Evolutionary conservation across 163 green algal genomes (phyloP).

Genomic region (Chlorella variabilis): DNA sequence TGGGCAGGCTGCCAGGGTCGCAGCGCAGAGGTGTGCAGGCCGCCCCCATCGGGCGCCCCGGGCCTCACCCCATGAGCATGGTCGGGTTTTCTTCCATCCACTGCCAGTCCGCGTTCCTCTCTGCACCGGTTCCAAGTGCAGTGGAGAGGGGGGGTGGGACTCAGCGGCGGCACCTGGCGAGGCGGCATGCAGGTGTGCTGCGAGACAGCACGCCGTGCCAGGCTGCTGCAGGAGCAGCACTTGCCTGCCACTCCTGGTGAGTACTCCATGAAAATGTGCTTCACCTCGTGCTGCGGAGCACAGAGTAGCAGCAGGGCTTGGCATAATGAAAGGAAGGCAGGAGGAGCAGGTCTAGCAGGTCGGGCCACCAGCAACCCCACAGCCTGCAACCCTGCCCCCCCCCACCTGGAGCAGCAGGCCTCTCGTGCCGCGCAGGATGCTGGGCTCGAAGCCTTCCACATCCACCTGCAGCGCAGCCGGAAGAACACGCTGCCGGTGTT

Average conservation of each 20-base stretch:
- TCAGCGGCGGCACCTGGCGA: not conserved
- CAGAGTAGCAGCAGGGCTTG: too few relatives aligned
- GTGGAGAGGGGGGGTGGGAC: too few relatives aligned
- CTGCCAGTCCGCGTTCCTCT: not conserved
- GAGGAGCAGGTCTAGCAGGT: too few relatives aligned
- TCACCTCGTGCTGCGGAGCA: slow-evolving; percentile 41
- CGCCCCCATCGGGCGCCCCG: not conserved
- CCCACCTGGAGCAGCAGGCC: slow-evolving; percentile 32
- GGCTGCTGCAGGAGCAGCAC: too few relatives aligned
- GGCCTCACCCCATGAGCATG: slow-evolving; percentile 15
- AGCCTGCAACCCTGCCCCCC: too few relatives aligned
- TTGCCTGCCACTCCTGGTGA: slow-evolving; percentile 56
- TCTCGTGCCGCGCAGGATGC: slow-evolving; percentile 49
- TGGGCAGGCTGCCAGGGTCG: too few relatives aligned
- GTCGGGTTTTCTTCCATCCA: slow-evolving; percentile 1
- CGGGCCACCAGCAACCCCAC: too few relatives aligned
- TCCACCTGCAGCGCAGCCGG: slow-evolving; percentile 50
- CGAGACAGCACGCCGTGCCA: too few relatives aligned
- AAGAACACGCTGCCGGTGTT: not conserved
- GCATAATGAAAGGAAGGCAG: too few relatives aligned
- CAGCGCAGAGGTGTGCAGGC: too few relatives aligned
- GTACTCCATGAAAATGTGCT: slow-evolving; percentile 80
- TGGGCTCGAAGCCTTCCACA: slow-evolving; percentile 83
- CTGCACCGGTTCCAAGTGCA: too few relatives aligned
- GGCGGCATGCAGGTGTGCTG: too few relatives aligned